Base-by-base conservation (phyloP, 768 basidiomycete genomes). In the Lactifluus volemus region DNA sequence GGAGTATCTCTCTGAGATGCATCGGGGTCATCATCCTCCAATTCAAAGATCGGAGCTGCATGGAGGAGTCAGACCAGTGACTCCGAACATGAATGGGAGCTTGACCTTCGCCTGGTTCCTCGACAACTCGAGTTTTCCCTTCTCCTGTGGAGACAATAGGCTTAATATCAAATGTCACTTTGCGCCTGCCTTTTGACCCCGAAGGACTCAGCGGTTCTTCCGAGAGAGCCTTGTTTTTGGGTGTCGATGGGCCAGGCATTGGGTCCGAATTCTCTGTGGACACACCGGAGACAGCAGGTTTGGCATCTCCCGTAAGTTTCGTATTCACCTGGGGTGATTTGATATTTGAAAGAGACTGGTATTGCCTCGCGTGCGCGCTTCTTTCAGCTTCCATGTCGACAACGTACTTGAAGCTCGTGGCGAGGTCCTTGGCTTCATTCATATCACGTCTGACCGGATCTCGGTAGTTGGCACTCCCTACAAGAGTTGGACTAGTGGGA, bases 101-200 rank as follows among this genome's bases (percentile, higher is more conserved):
- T 57, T 45, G 60, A 71, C 74, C 60, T 63, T 82, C 84, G 75
- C 78, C 30, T 52, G 51, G 11, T 55, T 34, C n/a, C 59, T 57
- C 32, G 59, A 42, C 50, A 50, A 17, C 32, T 30, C 38, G 25
- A 41, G 34, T 41, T 52, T 57, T 74, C 72, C 44, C 70, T 71
- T 47, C 69, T 67, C 58, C 72, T 73, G 19, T 70, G 60, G 77
- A 73, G 11, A 80, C 77, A 42, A 77, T 82, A 21, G 84, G 80
- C 68, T 84, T 75, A 52, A 86, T 80, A 64, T 89, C 81, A 67
- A 90, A 90, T 9, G 85, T 88, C 34, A 90, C 85, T 70, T 83
- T 87, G 62, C 82, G 77, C 71, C 84, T 88, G 53, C 77, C 74
- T 76, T 75, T 86, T 75, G 69, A 58, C 34, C 58, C 54, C 38